Conservation (phyloP, 2,329 filamentous ascomycete genomes). For the Canariomyces notabilis region DNA sequence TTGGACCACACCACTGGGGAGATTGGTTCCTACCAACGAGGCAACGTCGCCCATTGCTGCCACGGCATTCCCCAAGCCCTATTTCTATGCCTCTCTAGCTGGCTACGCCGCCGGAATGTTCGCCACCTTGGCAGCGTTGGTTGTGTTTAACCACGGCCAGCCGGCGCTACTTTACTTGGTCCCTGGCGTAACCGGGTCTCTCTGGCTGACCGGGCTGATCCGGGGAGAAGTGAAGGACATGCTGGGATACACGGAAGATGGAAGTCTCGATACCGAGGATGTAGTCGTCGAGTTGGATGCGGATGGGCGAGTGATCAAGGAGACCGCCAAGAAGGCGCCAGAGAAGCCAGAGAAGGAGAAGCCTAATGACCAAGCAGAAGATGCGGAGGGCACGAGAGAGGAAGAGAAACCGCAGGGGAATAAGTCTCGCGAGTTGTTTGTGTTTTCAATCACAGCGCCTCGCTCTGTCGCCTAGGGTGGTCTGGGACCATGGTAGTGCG, state of each 20-base stretch:
- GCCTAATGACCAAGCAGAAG: conserved; percentile 19
- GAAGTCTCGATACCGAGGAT: conserved; percentile 50
- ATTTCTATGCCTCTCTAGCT: conserved; percentile 71
- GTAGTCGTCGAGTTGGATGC: conserved; percentile 51
- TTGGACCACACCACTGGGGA: conserved; percentile 54
- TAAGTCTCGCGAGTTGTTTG: conserved; percentile 24
- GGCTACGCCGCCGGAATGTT: conserved; percentile 79
- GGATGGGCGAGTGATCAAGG: conserved; percentile 42
- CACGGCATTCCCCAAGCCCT: conserved; percentile 68
- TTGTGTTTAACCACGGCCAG: conserved; percentile 75
- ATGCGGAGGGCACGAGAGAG: conserved; percentile 10
- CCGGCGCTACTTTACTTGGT: conserved; percentile 91
- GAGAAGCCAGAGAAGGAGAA: conserved; percentile 28
- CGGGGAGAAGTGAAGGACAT: conserved; percentile 69
- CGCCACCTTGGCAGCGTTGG: conserved; percentile 69
- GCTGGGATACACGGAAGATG: conserved; percentile 78
- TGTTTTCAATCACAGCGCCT: conserved; percentile 27
- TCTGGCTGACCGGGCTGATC: conserved; percentile 68
- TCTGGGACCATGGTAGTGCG: no score
- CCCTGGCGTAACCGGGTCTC: conserved; percentile 68
- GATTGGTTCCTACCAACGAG: conserved; percentile 25
- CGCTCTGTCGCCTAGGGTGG: not conserved
- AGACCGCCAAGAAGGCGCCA: conserved; percentile 29
- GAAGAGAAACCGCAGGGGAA: conserved; percentile 7
- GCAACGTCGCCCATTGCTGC: conserved; percentile 36